Evolutionary conservation across 352 stramenopile genomes (phyloP), one percentile per base, ranked within the genome.

Genomic region (Elongisporangium undulatum): DNA sequence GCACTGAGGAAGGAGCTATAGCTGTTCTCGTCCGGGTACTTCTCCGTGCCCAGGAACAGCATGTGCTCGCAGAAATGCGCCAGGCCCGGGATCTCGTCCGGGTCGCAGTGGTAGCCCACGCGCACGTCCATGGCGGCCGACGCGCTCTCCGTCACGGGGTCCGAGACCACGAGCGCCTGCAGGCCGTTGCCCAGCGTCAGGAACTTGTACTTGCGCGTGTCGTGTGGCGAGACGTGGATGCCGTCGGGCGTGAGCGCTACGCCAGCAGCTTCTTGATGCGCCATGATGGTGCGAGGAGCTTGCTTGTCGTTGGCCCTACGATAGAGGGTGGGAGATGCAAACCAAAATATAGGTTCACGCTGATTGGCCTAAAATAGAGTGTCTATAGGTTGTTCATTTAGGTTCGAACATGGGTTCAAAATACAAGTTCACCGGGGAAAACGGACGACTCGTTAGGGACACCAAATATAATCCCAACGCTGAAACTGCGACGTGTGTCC

Each of bases 1-100:
- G 80, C 69, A 39, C 75, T 85, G 17, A 99, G 66, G 63, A 92
- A 99, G 21, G 78, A 71, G 56, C 87, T 85, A 68, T 97, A 98
- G 22, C 78, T 93, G 74, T 97, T 94, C 74, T 99, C 95, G 53
- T 97, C 77, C 3, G 96, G 96, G 73, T 98, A 99, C 69, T 97
- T 96, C 34, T 87, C 70, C 49, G 94, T 99, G n/a, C 96, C 96
- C n/a, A 99, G 69, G 62, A 99, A 99, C 1, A 98, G 72, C 94
- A 99, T 98, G 85, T 99, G 96, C 72, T 99, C 96, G 58, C 79
- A 71, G 49, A 99, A 97, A 53, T 97, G 90, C 52, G 90, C 89
- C 9, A 97, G 79, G 0, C 90, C 90, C 1, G 90, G 87, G 9
- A 97, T 59, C 24, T 94, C 72, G 10, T 67, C 64, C n/a, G 84